These are phyloP conservation scores for Juncus effusus DNA, from an alignment of 176 grass and related monocot species.

Conservation along the genomic window DNA sequence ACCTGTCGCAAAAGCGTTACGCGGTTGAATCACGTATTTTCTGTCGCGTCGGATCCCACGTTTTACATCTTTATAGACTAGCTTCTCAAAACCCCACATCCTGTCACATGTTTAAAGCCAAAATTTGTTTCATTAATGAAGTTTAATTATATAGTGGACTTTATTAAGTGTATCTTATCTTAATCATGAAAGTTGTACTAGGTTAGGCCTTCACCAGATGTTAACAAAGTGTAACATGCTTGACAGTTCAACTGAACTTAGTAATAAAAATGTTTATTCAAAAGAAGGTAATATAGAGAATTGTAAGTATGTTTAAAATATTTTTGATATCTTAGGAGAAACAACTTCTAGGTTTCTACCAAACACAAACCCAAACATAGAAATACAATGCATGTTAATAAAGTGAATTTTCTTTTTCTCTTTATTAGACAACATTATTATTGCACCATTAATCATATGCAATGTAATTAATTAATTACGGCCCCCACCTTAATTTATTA, in stretches of 20 bases:
- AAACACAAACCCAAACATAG: too few relatives aligned
- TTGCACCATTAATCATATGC: too few relatives aligned
- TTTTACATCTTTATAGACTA: slow-evolving; percentile 62
- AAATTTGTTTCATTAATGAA: slow-evolving; percentile 3
- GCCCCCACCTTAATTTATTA: not conserved
- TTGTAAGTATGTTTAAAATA: slow-evolving; percentile 3
- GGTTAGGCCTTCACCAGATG: slow-evolving; percentile 9
- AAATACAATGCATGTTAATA: too few relatives aligned
- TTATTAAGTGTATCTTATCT: not conserved
- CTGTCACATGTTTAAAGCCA: slow-evolving; percentile 23
- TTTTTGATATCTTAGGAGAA: slow-evolving; percentile 11
- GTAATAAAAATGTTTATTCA: too few relatives aligned
- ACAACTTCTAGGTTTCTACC: not conserved
- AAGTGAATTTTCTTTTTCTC: too few relatives aligned
- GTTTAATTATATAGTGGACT: not conserved
- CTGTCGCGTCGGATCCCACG: slow-evolving; percentile 59
- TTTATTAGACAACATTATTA: too few relatives aligned
- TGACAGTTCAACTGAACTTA: not conserved
- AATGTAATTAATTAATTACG: too few relatives aligned
- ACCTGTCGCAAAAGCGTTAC: slow-evolving; percentile 59
- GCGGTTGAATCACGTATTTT: slow-evolving; percentile 79
- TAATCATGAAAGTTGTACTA: not conserved
- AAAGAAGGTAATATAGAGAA: too few relatives aligned
- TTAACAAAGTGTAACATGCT: slow-evolving; percentile 18
- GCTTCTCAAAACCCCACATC: slow-evolving; percentile 86